These are phyloP conservation scores for Prunus campanulata DNA, from an alignment of 306 rosid species.

Conservation along the genomic window DNA sequence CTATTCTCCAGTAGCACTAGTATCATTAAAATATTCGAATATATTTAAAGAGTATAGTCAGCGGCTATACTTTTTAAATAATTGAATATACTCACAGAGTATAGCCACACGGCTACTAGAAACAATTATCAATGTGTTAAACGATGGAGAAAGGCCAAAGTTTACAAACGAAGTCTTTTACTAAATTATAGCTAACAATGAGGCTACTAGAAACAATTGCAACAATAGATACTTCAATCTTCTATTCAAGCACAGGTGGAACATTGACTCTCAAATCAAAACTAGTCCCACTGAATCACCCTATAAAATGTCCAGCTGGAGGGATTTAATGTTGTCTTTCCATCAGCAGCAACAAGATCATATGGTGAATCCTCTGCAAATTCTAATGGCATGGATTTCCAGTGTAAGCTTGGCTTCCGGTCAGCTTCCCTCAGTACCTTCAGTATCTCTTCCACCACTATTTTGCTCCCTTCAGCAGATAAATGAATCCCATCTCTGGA, in stretches of 20 bases:
- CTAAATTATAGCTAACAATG: not conserved
- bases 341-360: constrained; percentile 90
- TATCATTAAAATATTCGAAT: not conserved
- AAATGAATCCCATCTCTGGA: constrained; percentile 91
- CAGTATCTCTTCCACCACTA: constrained; percentile 75
- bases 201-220: constrained; percentile 7
- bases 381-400: constrained; percentile 80
- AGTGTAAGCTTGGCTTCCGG: constrained; percentile 84
- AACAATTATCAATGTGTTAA: not conserved
- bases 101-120: too few relatives aligned
- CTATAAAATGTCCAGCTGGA: constrained; percentile 81
- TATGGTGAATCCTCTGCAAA: constrained; percentile 75
- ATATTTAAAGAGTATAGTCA: too few relatives aligned
- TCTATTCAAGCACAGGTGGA: not conserved
- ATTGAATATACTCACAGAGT: too few relatives aligned
- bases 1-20: too few relatives aligned
- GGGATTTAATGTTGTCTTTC: constrained; percentile 63
- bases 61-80: too few relatives aligned
- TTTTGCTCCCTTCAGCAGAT: constrained; percentile 83
- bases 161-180: not conserved
- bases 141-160: not conserved
- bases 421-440: constrained; percentile 72
- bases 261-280: not conserved
- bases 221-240: too few relatives aligned
- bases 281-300: constrained; percentile 73